Evolutionary conservation across 2,329 filamentous ascomycete genomes (phyloP), one percentile per base, ranked within the genome.

Genomic region (Diaporthe eres): DNA sequence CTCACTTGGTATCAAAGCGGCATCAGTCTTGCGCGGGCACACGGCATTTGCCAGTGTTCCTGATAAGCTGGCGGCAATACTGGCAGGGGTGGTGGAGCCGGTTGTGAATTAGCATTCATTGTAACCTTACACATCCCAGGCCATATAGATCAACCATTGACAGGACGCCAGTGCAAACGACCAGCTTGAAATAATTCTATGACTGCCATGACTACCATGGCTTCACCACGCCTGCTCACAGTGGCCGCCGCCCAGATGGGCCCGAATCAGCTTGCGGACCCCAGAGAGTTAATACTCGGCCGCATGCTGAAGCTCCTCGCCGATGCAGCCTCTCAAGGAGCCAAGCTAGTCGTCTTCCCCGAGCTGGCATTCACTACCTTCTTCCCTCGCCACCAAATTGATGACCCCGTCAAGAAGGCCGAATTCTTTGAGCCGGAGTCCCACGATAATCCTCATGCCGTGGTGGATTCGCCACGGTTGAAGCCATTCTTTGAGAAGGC

Each of bases 201-300:
- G 12, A 47, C 34, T 9, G 44, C 31, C n/a, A 76, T 76, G 74
- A 42, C 76, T 17, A n/a, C 42, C 22, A 71, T 63, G 42, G 55
- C 60, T 1, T 34, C 75, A 37, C 63, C 71, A 5, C 79, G 80
- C 25, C 60, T 77, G 5, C 74, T 81, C 47, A 78, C 74, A 2
- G 84, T 90, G n/a, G 89, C 88, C 3, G 89, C 88, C 0, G 89
- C 88, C 77, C 89, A 90, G 81, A 83, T 91, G 80, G 89, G 89
- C 75, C 83, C 86, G 0, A 84, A 87, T 67, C 81, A 88, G 78
- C 77, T 72, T 51, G 81, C 82, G 39, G 84, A 86, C n/a, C 79
- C 82, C 6, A 85, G 87, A 39, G 77, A 79, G 57, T 83, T 87
- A 55, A 86, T 85, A 8, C 80, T 90, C n/a, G 74, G 81, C 3